These are phyloP conservation scores for Gossypium mustelinum DNA, from an alignment of 345 rosid species.

Conservation along the genomic window DNA sequence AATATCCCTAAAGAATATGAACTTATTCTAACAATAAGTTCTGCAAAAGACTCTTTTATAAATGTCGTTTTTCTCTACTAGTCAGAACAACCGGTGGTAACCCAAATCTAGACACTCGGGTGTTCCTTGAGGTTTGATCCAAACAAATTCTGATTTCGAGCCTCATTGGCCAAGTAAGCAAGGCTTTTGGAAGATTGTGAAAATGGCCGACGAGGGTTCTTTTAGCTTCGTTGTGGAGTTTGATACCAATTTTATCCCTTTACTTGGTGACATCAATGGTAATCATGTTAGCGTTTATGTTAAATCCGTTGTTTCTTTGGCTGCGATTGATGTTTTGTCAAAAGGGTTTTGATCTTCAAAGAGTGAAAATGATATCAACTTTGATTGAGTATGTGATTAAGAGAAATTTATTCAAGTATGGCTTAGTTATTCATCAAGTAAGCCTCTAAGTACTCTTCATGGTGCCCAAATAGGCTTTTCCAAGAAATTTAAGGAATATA, in stretches of 20 bases:
- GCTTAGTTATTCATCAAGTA: conserved; percentile 44
- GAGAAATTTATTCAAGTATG: conserved; percentile 54
- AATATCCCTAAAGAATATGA: too few relatives aligned
- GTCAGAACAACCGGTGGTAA: too few relatives aligned
- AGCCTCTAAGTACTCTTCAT: conserved; percentile 56
- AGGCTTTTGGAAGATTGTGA: too few relatives aligned
- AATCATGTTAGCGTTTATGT: conserved; percentile 67
- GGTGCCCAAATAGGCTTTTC: conserved; percentile 57
- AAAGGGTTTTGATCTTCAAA: conserved; percentile 54
- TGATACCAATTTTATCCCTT: conserved; percentile 56
- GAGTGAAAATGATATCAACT: conserved; percentile 48
- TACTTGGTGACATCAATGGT: conserved; percentile 47
- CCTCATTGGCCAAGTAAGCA: too few relatives aligned
- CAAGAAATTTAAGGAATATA: conserved; percentile 49
- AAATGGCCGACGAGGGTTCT: conserved; percentile 13
- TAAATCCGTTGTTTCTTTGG: conserved; percentile 42
- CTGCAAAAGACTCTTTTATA: too few relatives aligned
- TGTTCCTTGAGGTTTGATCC: too few relatives aligned
- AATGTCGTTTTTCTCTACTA: too few relatives aligned
- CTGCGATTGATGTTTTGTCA: conserved; percentile 40
- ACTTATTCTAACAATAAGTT: too few relatives aligned
- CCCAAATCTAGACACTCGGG: too few relatives aligned
- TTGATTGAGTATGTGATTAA: conserved; percentile 72
- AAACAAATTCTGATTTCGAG: too few relatives aligned
- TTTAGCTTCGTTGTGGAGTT: conserved; percentile 71